Base-by-base conservation (phyloP, 768 basidiomycete species). In the Boletus rubroflammeus region DNA sequence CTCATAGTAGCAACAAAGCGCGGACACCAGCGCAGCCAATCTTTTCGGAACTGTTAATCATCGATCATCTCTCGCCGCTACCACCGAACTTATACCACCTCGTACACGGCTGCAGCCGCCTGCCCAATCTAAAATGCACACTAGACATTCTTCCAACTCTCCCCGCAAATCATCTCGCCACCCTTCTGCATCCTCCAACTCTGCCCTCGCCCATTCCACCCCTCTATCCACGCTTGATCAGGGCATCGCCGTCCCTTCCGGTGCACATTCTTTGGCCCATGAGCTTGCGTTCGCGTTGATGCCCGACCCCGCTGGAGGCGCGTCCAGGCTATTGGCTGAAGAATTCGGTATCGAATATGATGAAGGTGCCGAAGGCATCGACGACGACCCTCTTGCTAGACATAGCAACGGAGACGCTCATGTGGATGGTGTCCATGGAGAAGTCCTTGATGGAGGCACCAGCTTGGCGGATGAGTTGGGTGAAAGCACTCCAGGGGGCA, bases 261-360 rank as follows among this genome's bases (percentile, higher is more conserved):
- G 68, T 11, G 57, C 69, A 36, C 84, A 86, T 66, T 91, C 89
- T 6, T 80, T 93, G 31, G 91, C 91, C 5, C 90, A 93, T 70
- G 91, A 93, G 65, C 81, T 93, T 34, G 91, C 92, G 6, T 83
- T 86, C 32, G 91, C 91, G 10, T 78, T 93, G 51, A 88, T 92
- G 84, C 91, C 90, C 23, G 91, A 93, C 72, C 90, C 92, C 0
- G 86, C 80, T 47, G 77, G 81, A 26, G 83, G 87, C 50, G 41
- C 70, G 25, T 91, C 89, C 23, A 86, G 83, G 67, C 70, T 91
- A 31, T 76, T 93, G 6, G 88, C 88, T 13, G 91, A 93, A 71
- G 92, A 93, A 69, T 90, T 93, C 58, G 91, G 91, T 10, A 86
- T 93, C 57, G 91, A 93, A 65, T 92, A 88, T 59, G 91, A 93